These are phyloP conservation scores for Plasmodium gonderi DNA, from an alignment of 169 alveolate genomes.

Conservation along the genomic window DNA sequence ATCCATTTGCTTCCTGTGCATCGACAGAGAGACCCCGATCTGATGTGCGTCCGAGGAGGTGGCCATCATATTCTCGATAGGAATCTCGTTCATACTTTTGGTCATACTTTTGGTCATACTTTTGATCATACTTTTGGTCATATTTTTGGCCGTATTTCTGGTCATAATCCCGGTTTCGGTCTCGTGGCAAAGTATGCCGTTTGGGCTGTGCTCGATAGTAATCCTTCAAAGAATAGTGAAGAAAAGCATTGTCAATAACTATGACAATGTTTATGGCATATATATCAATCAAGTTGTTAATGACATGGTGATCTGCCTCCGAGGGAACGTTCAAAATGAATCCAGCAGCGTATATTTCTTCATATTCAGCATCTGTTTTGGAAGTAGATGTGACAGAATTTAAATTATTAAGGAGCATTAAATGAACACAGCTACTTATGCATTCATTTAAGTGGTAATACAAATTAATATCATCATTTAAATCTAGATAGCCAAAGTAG, in stretches of 20 bases:
- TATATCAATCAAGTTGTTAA: conserved; percentile 83
- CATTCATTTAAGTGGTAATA: conserved; percentile 76
- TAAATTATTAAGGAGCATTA: conserved; percentile 62
- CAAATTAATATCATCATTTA: conserved; percentile 83
- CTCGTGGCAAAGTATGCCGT: background rate
- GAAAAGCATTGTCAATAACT: conserved; percentile 90
- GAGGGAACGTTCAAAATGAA: conserved; percentile 91
- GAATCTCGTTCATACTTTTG: background rate
- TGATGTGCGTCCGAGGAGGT: background rate
- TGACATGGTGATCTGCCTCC: conserved; percentile 82
- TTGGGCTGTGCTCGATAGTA: conserved; percentile 4
- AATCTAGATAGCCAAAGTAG: conserved; percentile 86
- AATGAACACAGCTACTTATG: conserved; percentile 31
- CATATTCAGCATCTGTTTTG: conserved; percentile 10
- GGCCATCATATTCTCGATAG: too few relatives aligned
- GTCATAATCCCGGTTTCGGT: background rate
- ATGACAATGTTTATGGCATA: conserved; percentile 85
- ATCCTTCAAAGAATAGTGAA: conserved; percentile 81
- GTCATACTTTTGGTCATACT: background rate
- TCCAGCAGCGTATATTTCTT: conserved; percentile 78
- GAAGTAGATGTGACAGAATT: conserved; percentile 29
- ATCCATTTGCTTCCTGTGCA: too few relatives aligned
- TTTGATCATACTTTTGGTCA: background rate
- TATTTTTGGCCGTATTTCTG: background rate
- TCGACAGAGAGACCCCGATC: too few relatives aligned